Evolutionary conservation across 257 asterid species (phyloP).

Genomic region (Asclepias syriaca): DNA sequence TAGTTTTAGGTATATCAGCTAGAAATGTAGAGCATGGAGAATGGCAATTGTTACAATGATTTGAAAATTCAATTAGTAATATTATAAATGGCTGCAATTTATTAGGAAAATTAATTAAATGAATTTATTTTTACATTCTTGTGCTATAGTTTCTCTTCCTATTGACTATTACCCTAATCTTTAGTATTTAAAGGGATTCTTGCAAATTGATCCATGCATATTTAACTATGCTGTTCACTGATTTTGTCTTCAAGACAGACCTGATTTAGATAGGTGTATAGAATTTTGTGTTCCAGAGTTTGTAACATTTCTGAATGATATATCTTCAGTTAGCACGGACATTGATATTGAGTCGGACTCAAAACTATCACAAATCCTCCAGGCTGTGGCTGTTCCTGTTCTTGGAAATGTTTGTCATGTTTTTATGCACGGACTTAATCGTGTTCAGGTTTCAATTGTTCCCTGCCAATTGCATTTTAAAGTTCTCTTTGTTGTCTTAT

Average conservation of each 20-base stretch:
- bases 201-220: not conserved
- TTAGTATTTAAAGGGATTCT: not conserved
- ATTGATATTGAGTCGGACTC: conserved; percentile 68
- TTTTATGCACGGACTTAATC: conserved; percentile 93
- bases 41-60: not conserved
- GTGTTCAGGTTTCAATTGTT: conserved; percentile 48
- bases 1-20: too few relatives aligned
- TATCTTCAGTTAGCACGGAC: conserved; percentile 56
- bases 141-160: not conserved
- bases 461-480: not conserved
- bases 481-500: not conserved
- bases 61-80: not conserved
- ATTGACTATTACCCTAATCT: not conserved
- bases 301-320: not conserved
- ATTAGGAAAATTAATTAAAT: not conserved
- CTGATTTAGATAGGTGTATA: not conserved
- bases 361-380: conserved; percentile 62
- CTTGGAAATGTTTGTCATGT: conserved; percentile 89
- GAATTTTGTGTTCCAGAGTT: not conserved
- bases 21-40: too few relatives aligned
- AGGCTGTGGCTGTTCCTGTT: conserved; percentile 84
- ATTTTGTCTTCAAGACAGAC: not conserved
- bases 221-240: not conserved
- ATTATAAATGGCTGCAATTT: not conserved
- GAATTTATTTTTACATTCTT: not conserved